Conservation (phyloP, 1,284 basidiomycete species). For the Entoloma clypeatum region DNA sequence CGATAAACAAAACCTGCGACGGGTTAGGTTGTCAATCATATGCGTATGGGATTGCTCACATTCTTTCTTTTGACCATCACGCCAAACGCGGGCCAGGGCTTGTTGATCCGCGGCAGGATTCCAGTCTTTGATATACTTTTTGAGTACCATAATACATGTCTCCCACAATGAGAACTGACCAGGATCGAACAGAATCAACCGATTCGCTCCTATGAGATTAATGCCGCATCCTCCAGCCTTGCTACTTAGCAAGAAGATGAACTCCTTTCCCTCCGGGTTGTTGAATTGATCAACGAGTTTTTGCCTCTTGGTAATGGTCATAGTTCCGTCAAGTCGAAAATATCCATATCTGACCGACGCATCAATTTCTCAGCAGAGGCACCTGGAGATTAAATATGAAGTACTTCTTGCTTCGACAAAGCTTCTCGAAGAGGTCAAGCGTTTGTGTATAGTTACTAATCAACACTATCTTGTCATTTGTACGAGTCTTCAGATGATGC, state of each 20-base stretch:
- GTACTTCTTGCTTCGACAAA: constrained; percentile 81
- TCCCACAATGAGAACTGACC: constrained; percentile 47
- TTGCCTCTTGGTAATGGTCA: constrained; percentile 92
- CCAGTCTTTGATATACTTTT: constrained; percentile 66
- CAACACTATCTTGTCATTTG: constrained; percentile 96
- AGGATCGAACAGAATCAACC: constrained; percentile 94
- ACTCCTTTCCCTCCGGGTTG: constrained; percentile 91
- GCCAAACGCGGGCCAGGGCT: constrained; percentile 97
- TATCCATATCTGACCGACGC: constrained; percentile 73
- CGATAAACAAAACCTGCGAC: constrained; percentile 90
- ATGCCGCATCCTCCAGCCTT: constrained; percentile 99
- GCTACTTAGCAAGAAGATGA: constrained; percentile 92
- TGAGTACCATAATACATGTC: not conserved
- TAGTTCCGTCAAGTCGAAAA: constrained; percentile 91
- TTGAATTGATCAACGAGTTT: constrained; percentile 99
- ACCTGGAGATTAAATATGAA: constrained; percentile 19
- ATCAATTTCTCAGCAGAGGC: constrained; percentile 8
- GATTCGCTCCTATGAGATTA: constrained; percentile 96
- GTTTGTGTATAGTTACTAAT: constrained; percentile 99
- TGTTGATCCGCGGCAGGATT: constrained; percentile 99
- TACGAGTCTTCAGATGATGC: constrained; percentile 75
- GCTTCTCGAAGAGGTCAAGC: constrained; percentile 88
- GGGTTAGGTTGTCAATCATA: not conserved
- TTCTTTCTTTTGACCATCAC: constrained; percentile 99
- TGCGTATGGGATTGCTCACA: constrained; percentile 48